Evolutionary conservation across 148 eudicot species (phyloP).

Genomic region (Camellia sinensis): DNA sequence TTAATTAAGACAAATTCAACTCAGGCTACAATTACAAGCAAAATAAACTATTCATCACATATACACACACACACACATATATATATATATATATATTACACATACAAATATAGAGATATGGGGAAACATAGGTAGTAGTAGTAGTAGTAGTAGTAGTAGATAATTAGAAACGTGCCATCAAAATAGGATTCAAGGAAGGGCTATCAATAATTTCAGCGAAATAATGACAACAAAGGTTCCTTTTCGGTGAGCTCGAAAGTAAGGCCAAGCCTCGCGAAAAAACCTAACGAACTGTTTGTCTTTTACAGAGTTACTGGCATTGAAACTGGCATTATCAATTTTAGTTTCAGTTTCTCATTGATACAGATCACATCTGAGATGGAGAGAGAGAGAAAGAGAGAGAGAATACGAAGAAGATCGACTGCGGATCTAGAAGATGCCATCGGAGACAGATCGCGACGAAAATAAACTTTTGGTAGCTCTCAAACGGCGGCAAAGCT

Average conservation of each 20-base stretch:
- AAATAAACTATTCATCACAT: not conserved
- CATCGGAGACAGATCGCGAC: no score
- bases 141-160: no score
- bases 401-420: no score
- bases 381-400: no score
- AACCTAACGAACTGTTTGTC: conserved; percentile 64
- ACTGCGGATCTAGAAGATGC: no score
- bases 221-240: conserved; percentile 71
- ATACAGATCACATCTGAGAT: no score
- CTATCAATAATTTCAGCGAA: conserved; percentile 72
- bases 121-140: not conserved
- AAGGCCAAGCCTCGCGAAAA: conserved; percentile 88
- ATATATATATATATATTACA: no score
- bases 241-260: conserved; percentile 73
- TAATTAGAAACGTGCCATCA: conserved; percentile 47
- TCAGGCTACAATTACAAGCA: not conserved
- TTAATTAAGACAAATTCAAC: not conserved
- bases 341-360: conserved; percentile 5
- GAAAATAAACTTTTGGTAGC: no score
- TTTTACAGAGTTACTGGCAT: conserved; percentile 28
- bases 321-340: conserved; percentile 31
- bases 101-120: no score
- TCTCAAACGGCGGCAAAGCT: no score
- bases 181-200: conserved; percentile 52
- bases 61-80: no score